These are phyloP conservation scores for Starmerella davenportii DNA, from an alignment of 805 yeast species.

Conservation along the genomic window DNA sequence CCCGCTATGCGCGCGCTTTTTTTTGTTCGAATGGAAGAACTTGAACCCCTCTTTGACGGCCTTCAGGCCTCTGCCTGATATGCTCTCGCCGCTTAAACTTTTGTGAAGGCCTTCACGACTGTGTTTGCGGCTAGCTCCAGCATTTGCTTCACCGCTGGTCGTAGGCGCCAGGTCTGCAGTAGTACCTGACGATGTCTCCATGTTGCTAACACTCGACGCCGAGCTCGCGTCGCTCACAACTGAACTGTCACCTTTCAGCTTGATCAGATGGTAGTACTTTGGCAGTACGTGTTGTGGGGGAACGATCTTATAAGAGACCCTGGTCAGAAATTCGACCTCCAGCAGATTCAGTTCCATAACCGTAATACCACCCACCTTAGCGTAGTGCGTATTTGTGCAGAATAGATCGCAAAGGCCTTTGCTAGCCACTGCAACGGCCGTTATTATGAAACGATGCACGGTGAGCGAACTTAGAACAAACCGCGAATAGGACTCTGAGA, in stretches of 20 bases:
- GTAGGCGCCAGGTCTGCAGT: too few species aligned
- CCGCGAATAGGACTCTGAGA: slow-evolving; percentile 56
- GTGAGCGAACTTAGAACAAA: slow-evolving; percentile 82
- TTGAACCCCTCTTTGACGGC: slow-evolving; percentile 12
- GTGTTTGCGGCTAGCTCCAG: background rate
- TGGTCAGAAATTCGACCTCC: slow-evolving; percentile 68
- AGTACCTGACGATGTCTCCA: background rate
- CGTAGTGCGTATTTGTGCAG: slow-evolving; percentile 84
- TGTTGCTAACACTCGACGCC: background rate
- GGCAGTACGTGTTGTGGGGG: slow-evolving; percentile 27
- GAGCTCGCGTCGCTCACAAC: background rate
- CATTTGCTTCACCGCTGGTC: background rate
- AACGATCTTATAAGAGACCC: slow-evolving; percentile 62
- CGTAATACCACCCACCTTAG: slow-evolving; percentile 70
- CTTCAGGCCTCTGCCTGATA: slow-evolving; percentile 8
- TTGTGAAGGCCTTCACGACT: background rate
- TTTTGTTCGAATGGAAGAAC: slow-evolving; percentile 12
- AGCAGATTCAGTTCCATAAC: slow-evolving; percentile 57
- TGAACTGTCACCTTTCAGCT: slow-evolving; percentile 10
- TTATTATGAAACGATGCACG: slow-evolving; percentile 75
- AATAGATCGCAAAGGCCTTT: slow-evolving; percentile 63
- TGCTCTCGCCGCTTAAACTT: background rate
- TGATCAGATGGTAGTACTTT: slow-evolving; percentile 23
- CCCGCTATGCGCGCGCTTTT: too few species aligned
- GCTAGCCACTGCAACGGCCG: slow-evolving; percentile 79